Percentiles rank a stretch among this genome's conserved stretches.
phyloP scores from a whole-genome alignment of 2,329 filamentous ascomycete species.

The Ustulina deusta region DNA sequence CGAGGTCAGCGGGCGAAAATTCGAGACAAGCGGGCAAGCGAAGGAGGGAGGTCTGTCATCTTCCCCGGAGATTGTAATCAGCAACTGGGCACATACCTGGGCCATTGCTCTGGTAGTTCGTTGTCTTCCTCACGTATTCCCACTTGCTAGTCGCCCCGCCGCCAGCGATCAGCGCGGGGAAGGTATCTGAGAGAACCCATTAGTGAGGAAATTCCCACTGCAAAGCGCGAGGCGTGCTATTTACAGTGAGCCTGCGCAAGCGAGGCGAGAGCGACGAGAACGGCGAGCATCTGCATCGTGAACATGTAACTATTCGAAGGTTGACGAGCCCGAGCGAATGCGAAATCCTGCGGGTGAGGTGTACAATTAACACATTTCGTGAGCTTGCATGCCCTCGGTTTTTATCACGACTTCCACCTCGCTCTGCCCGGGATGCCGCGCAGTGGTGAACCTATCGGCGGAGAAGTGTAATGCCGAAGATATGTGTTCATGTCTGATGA shows the following conservation, averaged over 20 bases:
- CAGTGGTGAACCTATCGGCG: neutral
- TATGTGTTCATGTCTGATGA: conserved; percentile 31
- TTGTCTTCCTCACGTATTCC: conserved; percentile 61
- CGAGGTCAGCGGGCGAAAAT: conserved; percentile 15
- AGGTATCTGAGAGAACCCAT: conserved; percentile 52
- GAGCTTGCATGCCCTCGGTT: neutral
- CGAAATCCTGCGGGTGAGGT: conserved; percentile 9
- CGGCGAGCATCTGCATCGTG: conserved; percentile 46
- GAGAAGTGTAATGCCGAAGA: conserved; percentile 20
- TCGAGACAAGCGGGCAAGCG: neutral
- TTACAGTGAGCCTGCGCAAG: conserved; percentile 56
- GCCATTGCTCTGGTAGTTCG: conserved; percentile 63
- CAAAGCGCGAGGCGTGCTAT: conserved; percentile 24
- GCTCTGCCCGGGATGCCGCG: neutral
- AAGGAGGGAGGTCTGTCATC: neutral
- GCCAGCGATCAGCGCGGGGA: conserved; percentile 55
- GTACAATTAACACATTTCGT: neutral
- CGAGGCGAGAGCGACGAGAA: conserved; percentile 46
- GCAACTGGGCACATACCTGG: conserved; percentile 47
- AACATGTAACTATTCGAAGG: neutral
- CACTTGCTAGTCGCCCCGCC: conserved; percentile 55
- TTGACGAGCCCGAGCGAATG: conserved; percentile 4
- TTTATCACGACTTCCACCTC: conserved; percentile 17
- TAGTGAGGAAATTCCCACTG: neutral
- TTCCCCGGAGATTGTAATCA: neutral